Percentiles rank a stretch among this genome's conserved stretches.
Conservation (phyloP, 2,329 filamentous ascomycete species). For the Pyricularia sp. region DNA sequence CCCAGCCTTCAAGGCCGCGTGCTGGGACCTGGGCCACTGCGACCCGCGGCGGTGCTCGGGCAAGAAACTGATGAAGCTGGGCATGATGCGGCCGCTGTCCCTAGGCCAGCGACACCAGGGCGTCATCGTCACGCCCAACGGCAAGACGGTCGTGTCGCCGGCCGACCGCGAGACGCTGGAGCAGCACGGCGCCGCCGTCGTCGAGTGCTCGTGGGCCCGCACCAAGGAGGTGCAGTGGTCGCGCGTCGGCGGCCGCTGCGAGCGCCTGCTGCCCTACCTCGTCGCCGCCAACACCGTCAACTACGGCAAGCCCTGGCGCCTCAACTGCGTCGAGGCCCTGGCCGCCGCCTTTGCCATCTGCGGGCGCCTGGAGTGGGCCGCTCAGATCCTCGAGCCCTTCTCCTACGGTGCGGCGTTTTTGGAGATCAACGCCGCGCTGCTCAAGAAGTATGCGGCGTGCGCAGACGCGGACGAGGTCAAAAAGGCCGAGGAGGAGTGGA, state of each 20-base stretch:
- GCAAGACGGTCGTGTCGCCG: constrained; percentile 73
- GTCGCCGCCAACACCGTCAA: constrained; percentile 96
- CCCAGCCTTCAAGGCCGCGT: constrained; percentile 76
- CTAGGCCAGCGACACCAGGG: constrained; percentile 87
- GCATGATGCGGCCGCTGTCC: constrained; percentile 86
- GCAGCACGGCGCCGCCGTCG: constrained; percentile 85
- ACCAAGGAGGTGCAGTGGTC: constrained; percentile 85
- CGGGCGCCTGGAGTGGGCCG: constrained; percentile 83
- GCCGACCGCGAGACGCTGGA: constrained; percentile 76
- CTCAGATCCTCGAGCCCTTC: constrained; percentile 73
- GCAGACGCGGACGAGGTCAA: constrained; percentile 75
- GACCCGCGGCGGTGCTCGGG: constrained; percentile 95
- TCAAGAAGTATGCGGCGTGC: constrained; percentile 80
- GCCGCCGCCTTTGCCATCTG: constrained; percentile 92
- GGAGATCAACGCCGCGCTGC: constrained; percentile 75
- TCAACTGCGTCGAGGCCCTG: constrained; percentile 94
- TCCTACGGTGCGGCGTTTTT: constrained; percentile 83
- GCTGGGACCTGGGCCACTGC: constrained; percentile 97
- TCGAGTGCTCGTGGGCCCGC: constrained; percentile 94
- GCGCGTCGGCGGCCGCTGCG: constrained; percentile 87
- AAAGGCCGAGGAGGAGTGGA: constrained; percentile 76
- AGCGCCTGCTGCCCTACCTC: constrained; percentile 83
- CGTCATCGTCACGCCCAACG: constrained; percentile 92
- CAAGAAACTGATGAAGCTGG: constrained; percentile 85
- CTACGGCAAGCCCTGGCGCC: constrained; percentile 87